Evolutionary conservation across 257 asterid species (phyloP), one percentile per base, ranked within the genome.

Genomic region (Coffea eugenioides): DNA sequence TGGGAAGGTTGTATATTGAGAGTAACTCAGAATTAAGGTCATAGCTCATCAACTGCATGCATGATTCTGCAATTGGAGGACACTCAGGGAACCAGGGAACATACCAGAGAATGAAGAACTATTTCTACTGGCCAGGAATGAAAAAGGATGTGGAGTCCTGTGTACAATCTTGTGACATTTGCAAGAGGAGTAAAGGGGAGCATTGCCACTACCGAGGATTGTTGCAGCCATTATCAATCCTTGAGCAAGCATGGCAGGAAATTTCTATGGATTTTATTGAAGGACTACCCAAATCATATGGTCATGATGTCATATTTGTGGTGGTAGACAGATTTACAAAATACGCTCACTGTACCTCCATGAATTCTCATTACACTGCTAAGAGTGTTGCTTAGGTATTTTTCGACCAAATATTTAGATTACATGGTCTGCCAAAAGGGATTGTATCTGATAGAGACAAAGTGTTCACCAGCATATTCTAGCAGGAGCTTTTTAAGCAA

Each of bases 371-470:
- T 0, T 75, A 41, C 8, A 66, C 71, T 45, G 31, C 66, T 3
- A 4, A 1, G 3, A 36, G 4, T 23, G 74, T 75, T 5, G 52
- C 83, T 10, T 20, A 48, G 27, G 4, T 9, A 6, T 80, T n/a
- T 13, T 5, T 80, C 3, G 71, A 51, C 0, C 34, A 51, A 1
- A 27, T 39, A 0, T 13, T 0, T 0, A 69, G 57, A 10, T 18
- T 69, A 0, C 74, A 76, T 71, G 79, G 78, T 0, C 0, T 76
- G n/a, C 84, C 20, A 3, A 0, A 9, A 1, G 34, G 46, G 8
- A 80, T 80, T 9, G 71, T 80, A 1, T 9, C 34, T 10, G 71
- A 81, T 16, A 25, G 80, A 0, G 84, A 75, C 23, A n/a, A 43
- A 3, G 43, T 81, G 8, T 68, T 80, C 20, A 21, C 36, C 0